These are phyloP conservation scores for Punica granatum DNA, from an alignment of 345 rosid species.

Conservation along the genomic window DNA sequence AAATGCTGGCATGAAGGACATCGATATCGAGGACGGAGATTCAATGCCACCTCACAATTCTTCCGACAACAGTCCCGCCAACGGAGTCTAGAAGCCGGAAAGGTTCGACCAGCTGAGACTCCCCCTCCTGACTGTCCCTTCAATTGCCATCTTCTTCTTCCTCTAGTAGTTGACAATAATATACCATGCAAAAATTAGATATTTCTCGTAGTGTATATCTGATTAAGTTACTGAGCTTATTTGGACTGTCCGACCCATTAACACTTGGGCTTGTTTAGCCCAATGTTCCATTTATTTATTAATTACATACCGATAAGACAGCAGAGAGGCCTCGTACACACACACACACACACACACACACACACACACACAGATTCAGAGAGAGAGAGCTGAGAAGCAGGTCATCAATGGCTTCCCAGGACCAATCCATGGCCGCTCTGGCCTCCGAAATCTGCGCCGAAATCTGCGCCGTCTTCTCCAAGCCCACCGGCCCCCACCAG, in stretches of 20 bases:
- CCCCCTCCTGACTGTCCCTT: neutral
- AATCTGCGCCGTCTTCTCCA: constrained; percentile 58
- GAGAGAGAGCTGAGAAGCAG: neutral
- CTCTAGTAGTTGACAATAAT: neutral
- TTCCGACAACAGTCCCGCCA: neutral
- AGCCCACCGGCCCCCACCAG: constrained; percentile 33
- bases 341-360: neutral
- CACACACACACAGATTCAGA: neutral
- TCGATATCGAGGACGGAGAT: constrained; percentile 30
- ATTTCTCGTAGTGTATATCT: neutral
- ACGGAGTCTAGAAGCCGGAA: neutral
- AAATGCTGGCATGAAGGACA: constrained; percentile 28
- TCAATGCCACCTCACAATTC: neutral
- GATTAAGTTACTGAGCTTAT: neutral
- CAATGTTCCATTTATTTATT: neutral
- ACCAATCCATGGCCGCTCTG: constrained; percentile 17
- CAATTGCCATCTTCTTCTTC: neutral
- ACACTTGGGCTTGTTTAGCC: neutral
- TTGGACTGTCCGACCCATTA: neutral
- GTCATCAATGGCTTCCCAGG: constrained; percentile 4
- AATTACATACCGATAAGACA: too few relatives aligned
- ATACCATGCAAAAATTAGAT: neutral
- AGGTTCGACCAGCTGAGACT: neutral
- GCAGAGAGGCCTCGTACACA: too few relatives aligned
- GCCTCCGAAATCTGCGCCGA: constrained; percentile 57